Base-by-base conservation (phyloP, 2,329 filamentous ascomycete genomes). In the Penicillium brasilianum region DNA sequence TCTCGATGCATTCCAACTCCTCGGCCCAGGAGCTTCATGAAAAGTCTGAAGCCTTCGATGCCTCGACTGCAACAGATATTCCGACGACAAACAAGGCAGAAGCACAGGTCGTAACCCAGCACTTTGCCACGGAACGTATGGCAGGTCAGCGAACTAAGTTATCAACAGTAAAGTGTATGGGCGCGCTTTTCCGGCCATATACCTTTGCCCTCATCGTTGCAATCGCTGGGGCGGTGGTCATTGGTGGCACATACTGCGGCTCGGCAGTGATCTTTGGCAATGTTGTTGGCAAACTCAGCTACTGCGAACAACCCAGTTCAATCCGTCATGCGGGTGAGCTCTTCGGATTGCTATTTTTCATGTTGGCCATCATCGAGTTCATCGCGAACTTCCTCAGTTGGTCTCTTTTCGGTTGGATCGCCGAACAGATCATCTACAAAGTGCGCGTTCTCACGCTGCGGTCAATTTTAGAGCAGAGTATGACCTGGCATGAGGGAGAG, bases 311-410 rank as follows among this genome's bases (percentile, higher is more conserved):
- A 76, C 46, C 46, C 14, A 34, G 30, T 32, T 50, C 25, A 2
- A 50, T 50, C 88, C 66, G 81, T 84, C 20, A 85, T 93, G 61
- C 88, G 90, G 20, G 87, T 92, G 72, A 96, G 96, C 76, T 97
- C 92, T 92, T 89, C 87, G 59, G 46, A 90, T 80, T 88, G 70
- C 96, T 97, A 92, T 97, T 90, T 76, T 84, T 93, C 64, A 93
- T 96, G 85, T 82, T 97, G 57, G 93, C 88, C 2, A 77, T 92
- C 57, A 87, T 90, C 9, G 86, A 90, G 72, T 86, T 96, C 61
- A 75, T 93, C 55, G 83, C 88, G 6, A 92, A 90, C 69, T 76
- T 84, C 20, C 76, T 80, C 7, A 90, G 94, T 71, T 92, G 92
- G 54, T 70, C 90, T 55, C 82, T 88, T 1, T 93, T 98, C 69